These are phyloP conservation scores for Chaetoceros tenuissimus DNA, from an alignment of 108 stramenopile species.

Conservation along the genomic window DNA sequence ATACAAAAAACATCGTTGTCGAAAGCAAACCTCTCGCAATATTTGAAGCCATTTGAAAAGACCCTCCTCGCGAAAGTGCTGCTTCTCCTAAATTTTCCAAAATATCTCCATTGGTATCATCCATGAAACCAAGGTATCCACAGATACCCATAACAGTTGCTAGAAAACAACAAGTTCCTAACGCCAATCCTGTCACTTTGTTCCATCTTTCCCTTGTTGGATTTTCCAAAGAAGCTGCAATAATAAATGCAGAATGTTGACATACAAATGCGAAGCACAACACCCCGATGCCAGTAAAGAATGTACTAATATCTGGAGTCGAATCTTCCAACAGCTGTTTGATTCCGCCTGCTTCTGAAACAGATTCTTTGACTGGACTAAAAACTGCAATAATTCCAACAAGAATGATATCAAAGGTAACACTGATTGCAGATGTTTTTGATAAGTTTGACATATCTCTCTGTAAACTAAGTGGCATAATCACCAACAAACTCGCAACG, in stretches of 20 bases:
- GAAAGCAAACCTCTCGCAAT: constrained; percentile 21
- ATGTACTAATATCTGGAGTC: constrained; percentile 12
- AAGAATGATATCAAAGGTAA: background rate
- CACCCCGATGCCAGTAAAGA: constrained; percentile 33
- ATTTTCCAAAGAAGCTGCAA: constrained; percentile 26
- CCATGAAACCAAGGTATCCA: constrained; percentile 26
- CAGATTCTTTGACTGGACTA: constrained; percentile 26
- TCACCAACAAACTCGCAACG: constrained; percentile 16
- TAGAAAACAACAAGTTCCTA: constrained; percentile 21
- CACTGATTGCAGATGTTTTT: constrained; percentile 1
- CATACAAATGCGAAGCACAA: constrained; percentile 41
- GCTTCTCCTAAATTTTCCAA: constrained; percentile 12
- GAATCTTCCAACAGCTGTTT: constrained; percentile 4
- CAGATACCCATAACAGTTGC: constrained; percentile 16
- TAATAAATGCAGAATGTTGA: constrained; percentile 40
- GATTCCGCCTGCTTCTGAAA: constrained; percentile 20
- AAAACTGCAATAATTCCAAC: background rate
- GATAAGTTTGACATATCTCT: constrained; percentile 26
- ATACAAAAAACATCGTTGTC: constrained; percentile 39
- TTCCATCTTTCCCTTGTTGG: constrained; percentile 33
- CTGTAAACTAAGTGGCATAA: constrained; percentile 31
- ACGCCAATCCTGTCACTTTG: constrained; percentile 18
- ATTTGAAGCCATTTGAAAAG: background rate
- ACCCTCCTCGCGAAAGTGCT: background rate
- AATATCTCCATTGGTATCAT: constrained; percentile 22